Evolutionary conservation across 2,329 filamentous ascomycete genomes (phyloP), one percentile per base, ranked within the genome.

Genomic region (Sporothrix euskadiensis): DNA sequence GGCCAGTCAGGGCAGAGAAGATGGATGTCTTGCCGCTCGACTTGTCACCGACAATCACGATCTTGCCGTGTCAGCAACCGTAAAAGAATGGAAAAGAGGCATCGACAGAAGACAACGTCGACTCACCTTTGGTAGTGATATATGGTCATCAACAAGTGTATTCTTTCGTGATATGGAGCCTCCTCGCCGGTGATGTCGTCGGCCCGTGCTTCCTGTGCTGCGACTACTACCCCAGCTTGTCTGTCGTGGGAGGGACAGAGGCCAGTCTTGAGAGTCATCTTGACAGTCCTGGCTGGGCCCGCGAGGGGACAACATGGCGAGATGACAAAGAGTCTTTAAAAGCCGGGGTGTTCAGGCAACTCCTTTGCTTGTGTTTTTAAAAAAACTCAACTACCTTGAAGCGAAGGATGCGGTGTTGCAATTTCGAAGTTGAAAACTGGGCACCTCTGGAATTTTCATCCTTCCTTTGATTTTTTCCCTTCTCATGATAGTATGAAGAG

Each of bases 1-100:
- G 26, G 3, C 74, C 73, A 1, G 74, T 74, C 32, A 75, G 59
- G 4, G 73, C 71, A 14, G 72, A 73, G 30, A 75, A 75, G 9
- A 75, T 22, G 49, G 73, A 73, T 30, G 74, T 74, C 22, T 74
- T 75, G 12, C 74, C 74, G 41, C 70, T 75, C 22, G 73, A 61
- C 22, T 71, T 74, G 30, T 75, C 70, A 30, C 74, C 74, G 49
- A 75, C 72, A 12, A 75, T 72, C 16, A 54, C 71, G 3, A 75
- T 52, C 73, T 75, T 19, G 7, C 3, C n/a, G 56, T 54, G n/a
- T 59, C 35, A 12, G 57, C 49, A 4, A 35, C 9, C 8, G 26
- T 26, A 26, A 26, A 26, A 26, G 2, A 26, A 26, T 26, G 26
- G 16, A 52, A 12, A 22, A 30, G 44, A 22, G 22, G 4, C 12